A percentile compares a stretch with the other conserved stretches of the same genome.
Evolutionary conservation across 2,329 filamentous ascomycete species (phyloP).

Genomic region (Claviceps humidiphila): DNA sequence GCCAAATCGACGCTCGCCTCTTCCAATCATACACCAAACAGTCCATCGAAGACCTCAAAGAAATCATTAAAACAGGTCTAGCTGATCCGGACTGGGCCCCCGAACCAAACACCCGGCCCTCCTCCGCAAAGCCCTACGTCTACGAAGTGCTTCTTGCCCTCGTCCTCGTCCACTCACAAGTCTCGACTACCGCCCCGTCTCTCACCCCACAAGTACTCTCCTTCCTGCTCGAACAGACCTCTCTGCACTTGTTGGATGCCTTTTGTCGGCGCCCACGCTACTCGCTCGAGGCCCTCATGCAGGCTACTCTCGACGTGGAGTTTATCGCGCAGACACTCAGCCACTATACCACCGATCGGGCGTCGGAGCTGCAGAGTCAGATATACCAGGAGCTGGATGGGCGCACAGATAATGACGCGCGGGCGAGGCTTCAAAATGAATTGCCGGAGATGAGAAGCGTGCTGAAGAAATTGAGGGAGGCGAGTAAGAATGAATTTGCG

Average conservation of each 20-base stretch:
- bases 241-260: constrained; percentile 64
- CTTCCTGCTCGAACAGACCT: constrained; percentile 73
- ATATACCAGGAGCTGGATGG: constrained; percentile 87
- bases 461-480: constrained; percentile 71
- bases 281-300: constrained; percentile 73
- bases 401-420: constrained; percentile 76
- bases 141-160: constrained; percentile 76
- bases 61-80: constrained; percentile 63
- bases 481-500: constrained; percentile 75
- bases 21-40: constrained; percentile 88
- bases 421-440: constrained; percentile 69
- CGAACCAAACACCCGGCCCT: constrained; percentile 40
- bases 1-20: constrained; percentile 78
- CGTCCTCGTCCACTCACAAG: constrained; percentile 84
- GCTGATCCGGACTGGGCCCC: constrained; percentile 60
- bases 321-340: constrained; percentile 89
- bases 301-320: constrained; percentile 93
- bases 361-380: constrained; percentile 69
- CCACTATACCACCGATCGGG: constrained; percentile 75
- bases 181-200: constrained; percentile 63
- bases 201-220: constrained; percentile 73
- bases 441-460: constrained; percentile 79
- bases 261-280: constrained; percentile 60
- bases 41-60: constrained; percentile 51
- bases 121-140: constrained; percentile 73